phyloP scores from a whole-genome alignment of 208 protist genomes.

The Trypanosomatidae sp. region DNA sequence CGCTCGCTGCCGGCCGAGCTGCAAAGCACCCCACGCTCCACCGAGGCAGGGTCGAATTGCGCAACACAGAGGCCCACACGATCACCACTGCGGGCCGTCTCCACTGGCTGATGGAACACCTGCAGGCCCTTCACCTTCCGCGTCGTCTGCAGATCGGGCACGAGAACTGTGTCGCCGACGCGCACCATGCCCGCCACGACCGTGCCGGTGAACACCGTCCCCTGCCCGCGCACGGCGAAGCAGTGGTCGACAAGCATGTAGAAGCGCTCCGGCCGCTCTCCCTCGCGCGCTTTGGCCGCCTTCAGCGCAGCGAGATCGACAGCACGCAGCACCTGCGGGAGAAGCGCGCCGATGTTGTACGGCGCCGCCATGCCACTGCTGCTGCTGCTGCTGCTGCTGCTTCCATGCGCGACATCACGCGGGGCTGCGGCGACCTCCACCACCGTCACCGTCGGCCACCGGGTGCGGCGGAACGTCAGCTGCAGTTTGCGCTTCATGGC shows the following conservation, averaged over 20 bases:
- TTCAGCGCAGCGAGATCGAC: slow-evolving; percentile 34
- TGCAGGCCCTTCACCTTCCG: slow-evolving; percentile 95
- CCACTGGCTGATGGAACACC: slow-evolving; percentile 92
- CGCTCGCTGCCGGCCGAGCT: slow-evolving; percentile 20
- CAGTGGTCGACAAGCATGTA: slow-evolving; percentile 98
- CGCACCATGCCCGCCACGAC: slow-evolving; percentile 80
- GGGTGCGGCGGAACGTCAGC: slow-evolving; percentile 68
- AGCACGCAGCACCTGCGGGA: slow-evolving; percentile 36
- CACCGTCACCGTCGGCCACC: slow-evolving; percentile 72
- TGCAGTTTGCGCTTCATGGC: slow-evolving; percentile 50
- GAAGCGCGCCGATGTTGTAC: slow-evolving; percentile 40
- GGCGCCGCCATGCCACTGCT: too few species aligned
- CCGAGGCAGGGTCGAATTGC: slow-evolving; percentile 85
- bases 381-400: too few species aligned
- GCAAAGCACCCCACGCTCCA: slow-evolving; percentile 91
- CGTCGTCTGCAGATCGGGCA: slow-evolving; percentile 81
- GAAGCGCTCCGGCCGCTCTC: slow-evolving; percentile 45
- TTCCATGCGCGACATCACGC: too few species aligned
- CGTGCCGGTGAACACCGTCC: slow-evolving; percentile 97
- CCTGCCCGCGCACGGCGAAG: slow-evolving; percentile 97
- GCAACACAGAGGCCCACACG: slow-evolving; percentile 93
- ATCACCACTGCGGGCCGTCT: slow-evolving; percentile 77
- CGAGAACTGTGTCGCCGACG: slow-evolving; percentile 85
- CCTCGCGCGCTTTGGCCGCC: slow-evolving; percentile 15
- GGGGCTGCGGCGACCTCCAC: too few species aligned